Evolutionary conservation across 371 early-diverging fungal genomes (phyloP).

Genomic region (Saksenaea vasiformis): DNA sequence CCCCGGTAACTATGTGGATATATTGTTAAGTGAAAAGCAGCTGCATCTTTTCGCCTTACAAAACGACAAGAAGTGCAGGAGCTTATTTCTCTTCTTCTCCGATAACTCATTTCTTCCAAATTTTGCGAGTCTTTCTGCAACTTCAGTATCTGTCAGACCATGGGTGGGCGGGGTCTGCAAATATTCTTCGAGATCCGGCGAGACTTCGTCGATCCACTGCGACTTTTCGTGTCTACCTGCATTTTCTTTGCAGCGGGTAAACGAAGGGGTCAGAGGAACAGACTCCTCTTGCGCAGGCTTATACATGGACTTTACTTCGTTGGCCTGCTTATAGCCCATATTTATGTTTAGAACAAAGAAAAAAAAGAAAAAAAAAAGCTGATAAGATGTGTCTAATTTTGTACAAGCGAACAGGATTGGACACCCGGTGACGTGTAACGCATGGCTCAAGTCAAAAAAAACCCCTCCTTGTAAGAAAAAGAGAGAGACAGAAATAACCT

Average conservation of each 20-base stretch:
- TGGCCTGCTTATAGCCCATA: background rate
- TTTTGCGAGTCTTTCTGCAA: constrained; percentile 54
- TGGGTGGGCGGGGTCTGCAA: constrained; percentile 68
- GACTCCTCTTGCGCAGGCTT: background rate
- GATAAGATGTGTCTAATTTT: background rate
- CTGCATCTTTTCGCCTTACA: constrained; percentile 34
- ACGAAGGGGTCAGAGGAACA: background rate
- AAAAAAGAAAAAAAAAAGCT: background rate
- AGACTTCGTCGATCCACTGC: constrained; percentile 58
- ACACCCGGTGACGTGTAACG: background rate
- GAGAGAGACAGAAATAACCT: background rate
- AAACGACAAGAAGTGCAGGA: constrained; percentile 88
- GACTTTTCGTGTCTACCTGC: constrained; percentile 7
- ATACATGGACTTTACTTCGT: background rate
- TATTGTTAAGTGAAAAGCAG: background rate
- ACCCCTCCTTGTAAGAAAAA: background rate
- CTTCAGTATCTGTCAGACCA: constrained; percentile 65
- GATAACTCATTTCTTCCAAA: constrained; percentile 79
- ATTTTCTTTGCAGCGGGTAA: background rate
- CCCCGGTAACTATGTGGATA: constrained; percentile 65
- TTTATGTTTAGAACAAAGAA: background rate
- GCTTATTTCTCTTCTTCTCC: constrained; percentile 81
- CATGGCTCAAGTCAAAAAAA: background rate
- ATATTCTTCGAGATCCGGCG: constrained; percentile 70
- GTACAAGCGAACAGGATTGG: background rate